Conservation (phyloP, 2,329 filamentous ascomycete genomes). For the Exophiala sp. region DNA sequence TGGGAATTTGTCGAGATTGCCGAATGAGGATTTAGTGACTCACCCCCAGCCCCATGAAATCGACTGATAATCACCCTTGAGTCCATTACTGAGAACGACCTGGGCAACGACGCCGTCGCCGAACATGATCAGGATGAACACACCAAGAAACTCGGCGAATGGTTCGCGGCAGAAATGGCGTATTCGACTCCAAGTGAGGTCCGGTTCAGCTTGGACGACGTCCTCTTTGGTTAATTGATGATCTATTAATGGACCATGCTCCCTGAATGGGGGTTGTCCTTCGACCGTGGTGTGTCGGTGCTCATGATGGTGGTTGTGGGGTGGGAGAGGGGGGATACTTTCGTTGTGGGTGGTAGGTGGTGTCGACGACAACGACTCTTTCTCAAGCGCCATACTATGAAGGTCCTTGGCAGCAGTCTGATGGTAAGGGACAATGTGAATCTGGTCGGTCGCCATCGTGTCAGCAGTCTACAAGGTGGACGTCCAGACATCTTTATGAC, state of each 20-base stretch:
- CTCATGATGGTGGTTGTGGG: conserved; percentile 2
- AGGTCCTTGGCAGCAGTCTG: conserved; percentile 8
- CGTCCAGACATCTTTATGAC: conserved; percentile 6
- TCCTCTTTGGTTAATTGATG: conserved; percentile 33
- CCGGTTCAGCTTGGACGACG: conserved; percentile 26
- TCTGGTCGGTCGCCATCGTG: conserved; percentile 8
- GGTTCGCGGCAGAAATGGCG: conserved; percentile 54
- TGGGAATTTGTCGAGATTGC: too few species aligned
- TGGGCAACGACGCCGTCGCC: conserved; percentile 64
- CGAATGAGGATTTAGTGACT: too few species aligned
- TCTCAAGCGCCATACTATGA: conserved; percentile 20
- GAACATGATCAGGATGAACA: conserved; percentile 65
- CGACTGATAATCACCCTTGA: conserved; percentile 49
- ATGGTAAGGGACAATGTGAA: neutral
- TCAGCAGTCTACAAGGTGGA: conserved; percentile 3
- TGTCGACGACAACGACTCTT: conserved; percentile 18
- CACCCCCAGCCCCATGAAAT: conserved; percentile 52
- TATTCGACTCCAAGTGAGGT: conserved; percentile 52
- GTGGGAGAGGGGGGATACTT: neutral
- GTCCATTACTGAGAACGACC: conserved; percentile 54
- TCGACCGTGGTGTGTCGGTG: conserved; percentile 22
- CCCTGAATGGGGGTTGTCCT: conserved; percentile 24
- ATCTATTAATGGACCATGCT: conserved; percentile 34
- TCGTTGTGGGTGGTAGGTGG: conserved; percentile 22
- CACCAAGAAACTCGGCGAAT: conserved; percentile 66